A percentile compares a stretch with the other conserved stretches of the same genome.
phyloP scores from a whole-genome alignment of 345 rosid species.

The Stellera chamaejasme region DNA sequence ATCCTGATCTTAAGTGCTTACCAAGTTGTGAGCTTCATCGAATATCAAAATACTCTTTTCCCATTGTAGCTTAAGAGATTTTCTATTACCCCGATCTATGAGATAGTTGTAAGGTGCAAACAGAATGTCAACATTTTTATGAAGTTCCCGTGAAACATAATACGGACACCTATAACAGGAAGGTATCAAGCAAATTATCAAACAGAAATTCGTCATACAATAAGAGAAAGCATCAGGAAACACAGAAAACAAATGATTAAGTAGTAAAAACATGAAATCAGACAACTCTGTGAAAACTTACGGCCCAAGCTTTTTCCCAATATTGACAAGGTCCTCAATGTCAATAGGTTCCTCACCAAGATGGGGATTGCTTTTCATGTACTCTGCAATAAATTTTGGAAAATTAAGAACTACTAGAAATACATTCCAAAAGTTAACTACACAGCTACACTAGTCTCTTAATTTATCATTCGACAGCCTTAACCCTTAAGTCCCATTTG shows the following conservation, averaged over 20 bases:
- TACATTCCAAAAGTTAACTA: background rate
- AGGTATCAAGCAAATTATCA: conserved; percentile 10
- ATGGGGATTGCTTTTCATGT: conserved; percentile 54
- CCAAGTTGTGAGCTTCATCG: conserved; percentile 98
- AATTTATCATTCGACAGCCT: background rate
- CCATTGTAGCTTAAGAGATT: conserved; percentile 62
- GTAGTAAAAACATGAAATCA: conserved; percentile 2
- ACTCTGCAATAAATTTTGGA: conserved; percentile 37
- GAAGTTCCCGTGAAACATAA: conserved; percentile 76
- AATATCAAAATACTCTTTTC: conserved; percentile 61
- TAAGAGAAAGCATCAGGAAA: background rate
- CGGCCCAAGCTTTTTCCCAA: conserved; percentile 80
- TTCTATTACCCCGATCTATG: conserved; percentile 65
- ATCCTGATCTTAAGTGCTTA: conserved; percentile 29
- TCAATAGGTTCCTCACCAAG: conserved; percentile 85
- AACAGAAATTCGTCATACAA: conserved; percentile 10
- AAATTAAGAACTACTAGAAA: conserved; percentile 5
- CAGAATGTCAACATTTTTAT: conserved; percentile 73
- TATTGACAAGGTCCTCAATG: conserved; percentile 86
- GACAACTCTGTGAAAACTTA: conserved; percentile 31
- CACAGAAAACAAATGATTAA: conserved; percentile 1
- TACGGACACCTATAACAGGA: conserved; percentile 73
- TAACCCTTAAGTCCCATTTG: too few species aligned
- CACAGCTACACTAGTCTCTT: background rate
- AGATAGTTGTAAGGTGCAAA: conserved; percentile 94